Conservation (phyloP, 306 rosid species). For the Vachellia pachyceras region DNA sequence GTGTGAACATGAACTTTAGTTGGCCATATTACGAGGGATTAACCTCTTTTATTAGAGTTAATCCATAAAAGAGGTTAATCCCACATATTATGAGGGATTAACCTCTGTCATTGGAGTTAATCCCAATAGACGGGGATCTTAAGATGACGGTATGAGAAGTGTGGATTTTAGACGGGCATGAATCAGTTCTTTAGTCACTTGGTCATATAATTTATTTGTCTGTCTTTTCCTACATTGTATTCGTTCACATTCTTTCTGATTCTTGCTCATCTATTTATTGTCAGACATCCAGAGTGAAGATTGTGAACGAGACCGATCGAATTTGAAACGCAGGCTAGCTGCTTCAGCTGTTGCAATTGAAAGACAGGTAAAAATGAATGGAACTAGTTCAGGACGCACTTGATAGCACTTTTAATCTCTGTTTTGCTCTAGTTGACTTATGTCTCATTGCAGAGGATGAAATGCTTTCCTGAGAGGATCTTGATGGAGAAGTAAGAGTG, state of each 20-base stretch:
- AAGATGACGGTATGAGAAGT: neutral
- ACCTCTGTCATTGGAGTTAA: too few species aligned
- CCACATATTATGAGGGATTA: too few species aligned
- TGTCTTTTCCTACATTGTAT: constrained; percentile 23
- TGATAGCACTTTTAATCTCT: constrained; percentile 1
- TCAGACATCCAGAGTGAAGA: constrained; percentile 76
- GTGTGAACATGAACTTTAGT: too few species aligned
- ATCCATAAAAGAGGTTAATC: too few species aligned
- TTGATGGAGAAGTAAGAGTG: constrained; percentile 30
- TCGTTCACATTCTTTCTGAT: constrained; percentile 26
- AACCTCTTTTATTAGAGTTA: too few species aligned
- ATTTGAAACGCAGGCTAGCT: constrained; percentile 68
- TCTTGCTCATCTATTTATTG: constrained; percentile 24
- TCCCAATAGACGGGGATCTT: neutral
- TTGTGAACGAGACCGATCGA: constrained; percentile 74
- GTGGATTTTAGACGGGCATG: constrained; percentile 11
- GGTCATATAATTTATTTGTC: neutral
- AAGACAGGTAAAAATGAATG: constrained; percentile 64
- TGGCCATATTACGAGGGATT: too few species aligned
- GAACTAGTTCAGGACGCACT: neutral
- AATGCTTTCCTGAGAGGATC: constrained; percentile 75
- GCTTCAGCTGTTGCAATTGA: constrained; percentile 80
- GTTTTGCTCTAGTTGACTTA: constrained; percentile 31
- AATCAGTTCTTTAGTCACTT: constrained; percentile 3
- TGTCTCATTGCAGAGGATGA: constrained; percentile 77